These are phyloP conservation scores for Nothophytophthora sp. DNA, from an alignment of 352 stramenopile species.

Conservation along the genomic window DNA sequence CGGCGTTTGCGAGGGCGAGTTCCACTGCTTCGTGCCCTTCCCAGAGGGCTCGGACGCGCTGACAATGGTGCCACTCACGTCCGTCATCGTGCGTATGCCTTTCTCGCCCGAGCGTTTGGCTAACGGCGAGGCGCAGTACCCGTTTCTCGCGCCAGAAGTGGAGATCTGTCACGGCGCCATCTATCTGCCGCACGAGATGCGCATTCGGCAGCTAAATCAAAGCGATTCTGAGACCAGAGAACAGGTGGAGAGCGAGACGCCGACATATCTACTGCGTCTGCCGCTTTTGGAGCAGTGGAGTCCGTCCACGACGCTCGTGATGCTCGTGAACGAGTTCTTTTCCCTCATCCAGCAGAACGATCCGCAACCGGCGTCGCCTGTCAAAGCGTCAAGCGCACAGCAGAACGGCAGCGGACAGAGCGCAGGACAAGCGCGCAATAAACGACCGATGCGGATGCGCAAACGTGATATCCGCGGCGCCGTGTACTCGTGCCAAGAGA, in stretches of 20 bases:
- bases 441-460: conserved; percentile 58
- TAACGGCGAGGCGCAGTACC: conserved; percentile 49
- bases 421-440: conserved; percentile 15
- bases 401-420: background rate
- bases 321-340: conserved; percentile 76
- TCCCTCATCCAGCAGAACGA: conserved; percentile 54
- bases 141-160: conserved; percentile 58
- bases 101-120: conserved; percentile 34
- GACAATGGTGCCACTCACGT: conserved; percentile 54
- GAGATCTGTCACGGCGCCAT: conserved; percentile 45
- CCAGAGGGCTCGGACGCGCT: conserved; percentile 71
- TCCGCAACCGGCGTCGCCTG: conserved; percentile 31
- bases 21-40: conserved; percentile 81
- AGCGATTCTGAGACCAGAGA: too few relatives aligned
- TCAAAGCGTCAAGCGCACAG: conserved; percentile 16
- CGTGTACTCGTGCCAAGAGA: conserved; percentile 73
- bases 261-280: conserved; percentile 45
- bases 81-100: conserved; percentile 58
- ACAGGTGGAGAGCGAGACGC: conserved; percentile 14
- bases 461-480: conserved; percentile 67
- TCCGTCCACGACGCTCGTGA: conserved; percentile 72
- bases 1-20: conserved; percentile 52
- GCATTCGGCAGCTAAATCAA: conserved; percentile 16
- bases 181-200: conserved; percentile 55
- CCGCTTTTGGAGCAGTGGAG: conserved; percentile 69